Base-by-base conservation (phyloP, 345 rosid genomes). In the Brassica rapa region DNA sequence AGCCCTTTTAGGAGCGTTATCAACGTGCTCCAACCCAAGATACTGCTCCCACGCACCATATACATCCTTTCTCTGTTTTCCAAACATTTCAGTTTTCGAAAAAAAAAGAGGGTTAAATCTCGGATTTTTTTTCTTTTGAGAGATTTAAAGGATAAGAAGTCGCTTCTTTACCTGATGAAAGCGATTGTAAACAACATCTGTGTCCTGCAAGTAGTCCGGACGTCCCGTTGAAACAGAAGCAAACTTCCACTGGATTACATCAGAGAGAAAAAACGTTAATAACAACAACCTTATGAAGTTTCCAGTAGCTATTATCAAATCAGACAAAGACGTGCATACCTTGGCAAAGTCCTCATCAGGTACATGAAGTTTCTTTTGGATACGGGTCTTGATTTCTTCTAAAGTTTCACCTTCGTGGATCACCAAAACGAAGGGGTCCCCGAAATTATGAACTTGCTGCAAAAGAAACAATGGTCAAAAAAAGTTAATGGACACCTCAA, bases 381-480 rank as follows among this genome's bases (percentile, higher is more conserved):
- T 75, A 66, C 97, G 90, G 43, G 67, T 78, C 84, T 91, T 94
- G 27, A 89, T 86, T 77, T 91, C 96, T 80, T 89, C 87, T 66
- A 94, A 81, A 24, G 90, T 92, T 83, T 94, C 98, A 73, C 90
- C 93, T 76, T 92, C 98, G 73, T 80, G 97, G 79, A 92, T 89
- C 30, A 91, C 95, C 85, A 94, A 83, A 83, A 94, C 89, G 84
- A 94, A 94, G 19, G 98, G 98, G 71, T 94, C 98, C 5, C 98
- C 98, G 53, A 94, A 94, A 74, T 91, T 91, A 60, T 92, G 97
- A 25, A 94, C 87, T 83, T 94, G 97, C 94, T 94, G 87, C 73
- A 73, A 15, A 73, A 55, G 53, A 77, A 63, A 46, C 39, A 75
- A 59, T 56, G 24, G 70, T 74, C 0, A 53, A 21, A 56, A 24